Percentiles rank a stretch among this genome's conserved stretches.
Evolutionary conservation across 1,284 basidiomycete genomes (phyloP).

Genomic region (Cystobasidium slooffiae): DNA sequence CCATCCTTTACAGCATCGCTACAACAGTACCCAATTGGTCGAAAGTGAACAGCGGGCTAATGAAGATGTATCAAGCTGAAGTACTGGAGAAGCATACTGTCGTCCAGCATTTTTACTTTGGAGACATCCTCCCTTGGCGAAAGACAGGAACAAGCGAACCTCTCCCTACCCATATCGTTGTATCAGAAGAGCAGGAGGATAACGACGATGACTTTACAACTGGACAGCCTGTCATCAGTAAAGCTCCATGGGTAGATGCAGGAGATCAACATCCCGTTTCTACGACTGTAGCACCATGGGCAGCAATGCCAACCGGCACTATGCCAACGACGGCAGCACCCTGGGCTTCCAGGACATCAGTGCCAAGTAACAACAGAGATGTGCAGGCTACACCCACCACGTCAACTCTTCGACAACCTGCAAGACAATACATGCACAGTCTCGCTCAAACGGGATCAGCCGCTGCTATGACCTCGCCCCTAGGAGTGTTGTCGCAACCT

Average conservation of each 20-base stretch:
- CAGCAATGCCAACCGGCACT: slow-evolving; percentile 11
- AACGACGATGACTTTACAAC: background rate
- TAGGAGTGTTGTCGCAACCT: background rate
- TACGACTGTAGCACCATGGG: slow-evolving; percentile 17
- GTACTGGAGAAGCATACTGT: slow-evolving; percentile 95
- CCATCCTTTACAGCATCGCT: slow-evolving; percentile 84
- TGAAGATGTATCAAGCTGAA: slow-evolving; percentile 97
- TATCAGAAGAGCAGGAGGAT: slow-evolving; percentile 33
- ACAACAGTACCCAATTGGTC: slow-evolving; percentile 81
- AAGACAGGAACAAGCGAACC: slow-evolving; percentile 24
- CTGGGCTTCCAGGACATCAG: background rate
- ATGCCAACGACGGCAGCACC: slow-evolving; percentile 21
- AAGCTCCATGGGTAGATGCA: slow-evolving; percentile 19
- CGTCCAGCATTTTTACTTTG: slow-evolving; percentile 90
- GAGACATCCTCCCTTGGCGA: slow-evolving; percentile 56
- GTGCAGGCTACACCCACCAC: no score
- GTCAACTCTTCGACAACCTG: no score
- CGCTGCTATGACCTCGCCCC: background rate
- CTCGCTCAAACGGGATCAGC: background rate
- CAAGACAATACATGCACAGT: no score
- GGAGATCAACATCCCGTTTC: slow-evolving; percentile 16
- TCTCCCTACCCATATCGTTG: slow-evolving; percentile 43
- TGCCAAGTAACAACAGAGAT: no score
- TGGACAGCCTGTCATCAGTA: background rate
- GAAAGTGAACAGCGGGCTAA: slow-evolving; percentile 85